phyloP scores from a whole-genome alignment of 2,329 filamentous ascomycete species.

The Neoarthrinium moseri region DNA sequence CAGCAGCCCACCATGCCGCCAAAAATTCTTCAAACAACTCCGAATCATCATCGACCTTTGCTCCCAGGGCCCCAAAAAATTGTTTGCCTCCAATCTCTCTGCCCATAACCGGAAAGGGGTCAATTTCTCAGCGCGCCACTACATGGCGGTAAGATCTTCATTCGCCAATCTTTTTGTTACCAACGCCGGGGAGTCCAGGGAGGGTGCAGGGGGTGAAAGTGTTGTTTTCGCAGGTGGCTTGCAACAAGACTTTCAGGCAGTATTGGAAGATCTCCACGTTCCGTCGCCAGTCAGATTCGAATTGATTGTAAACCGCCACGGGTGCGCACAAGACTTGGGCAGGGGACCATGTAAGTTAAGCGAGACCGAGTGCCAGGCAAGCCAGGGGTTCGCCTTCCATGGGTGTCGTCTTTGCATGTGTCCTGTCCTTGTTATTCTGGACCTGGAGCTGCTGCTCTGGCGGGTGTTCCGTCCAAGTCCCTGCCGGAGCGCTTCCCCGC shows the following conservation, averaged over 20 bases:
- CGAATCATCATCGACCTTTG: too few species aligned
- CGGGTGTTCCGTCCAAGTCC: too few species aligned
- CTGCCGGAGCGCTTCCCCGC: not conserved
- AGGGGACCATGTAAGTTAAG: not conserved
- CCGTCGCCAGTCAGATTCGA: slow-evolving; percentile 2
- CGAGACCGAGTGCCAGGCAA: not conserved
- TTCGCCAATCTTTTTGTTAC: not conserved
- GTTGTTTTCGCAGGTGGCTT: not conserved
- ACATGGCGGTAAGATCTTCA: not conserved
- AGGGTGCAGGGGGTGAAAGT: too few species aligned
- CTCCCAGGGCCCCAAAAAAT: not conserved
- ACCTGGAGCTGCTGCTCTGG: not conserved
- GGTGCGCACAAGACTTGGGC: not conserved
- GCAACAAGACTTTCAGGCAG: not conserved
- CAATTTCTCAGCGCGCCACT: not conserved
- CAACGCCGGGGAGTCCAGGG: too few species aligned
- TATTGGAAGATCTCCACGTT: not conserved
- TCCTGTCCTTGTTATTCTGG: not conserved
- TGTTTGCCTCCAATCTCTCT: not conserved
- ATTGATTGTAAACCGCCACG: slow-evolving; percentile 3
- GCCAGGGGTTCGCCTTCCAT: not conserved
- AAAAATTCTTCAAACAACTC: not conserved
- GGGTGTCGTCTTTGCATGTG: not conserved
- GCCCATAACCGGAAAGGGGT: not conserved
- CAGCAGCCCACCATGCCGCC: not conserved